These are phyloP conservation scores for Taxawa tesnikishii DNA, from an alignment of 2,329 filamentous ascomycete species.

Conservation along the genomic window DNA sequence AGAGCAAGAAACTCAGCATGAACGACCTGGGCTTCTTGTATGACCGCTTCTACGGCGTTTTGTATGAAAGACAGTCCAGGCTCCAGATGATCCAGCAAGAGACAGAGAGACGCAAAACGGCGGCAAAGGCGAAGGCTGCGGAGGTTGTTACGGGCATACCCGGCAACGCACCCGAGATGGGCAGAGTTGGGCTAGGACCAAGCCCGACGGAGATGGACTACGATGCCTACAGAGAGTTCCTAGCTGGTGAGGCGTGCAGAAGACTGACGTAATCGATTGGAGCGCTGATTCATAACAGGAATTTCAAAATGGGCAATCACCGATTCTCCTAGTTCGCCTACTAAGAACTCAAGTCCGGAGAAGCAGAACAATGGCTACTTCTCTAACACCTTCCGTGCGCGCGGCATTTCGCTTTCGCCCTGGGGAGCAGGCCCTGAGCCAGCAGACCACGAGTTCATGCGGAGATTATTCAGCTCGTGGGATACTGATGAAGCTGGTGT, in stretches of 20 bases:
- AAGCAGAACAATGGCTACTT: conserved; percentile 48
- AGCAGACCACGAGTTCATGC: conserved; percentile 90
- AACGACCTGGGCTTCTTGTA: conserved; percentile 86
- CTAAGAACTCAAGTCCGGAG: conserved; percentile 33
- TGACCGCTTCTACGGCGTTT: conserved; percentile 80
- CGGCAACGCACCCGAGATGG: conserved; percentile 55
- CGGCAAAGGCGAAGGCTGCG: conserved; percentile 42
- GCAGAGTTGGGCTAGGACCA: conserved; percentile 74
- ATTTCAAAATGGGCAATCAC: conserved; percentile 89
- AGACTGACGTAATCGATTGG: background rate
- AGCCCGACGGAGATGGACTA: conserved; percentile 96
- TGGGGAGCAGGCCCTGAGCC: conserved; percentile 56
- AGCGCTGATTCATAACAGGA: conserved; percentile 26
- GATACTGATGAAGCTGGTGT: conserved; percentile 66
- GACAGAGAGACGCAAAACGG: conserved; percentile 52
- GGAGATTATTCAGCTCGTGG: conserved; percentile 78
- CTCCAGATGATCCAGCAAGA: conserved; percentile 56
- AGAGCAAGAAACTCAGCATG: conserved; percentile 78
- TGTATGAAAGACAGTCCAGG: conserved; percentile 86
- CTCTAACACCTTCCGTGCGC: conserved; percentile 26
- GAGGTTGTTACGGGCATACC: conserved; percentile 36
- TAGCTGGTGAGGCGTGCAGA: too few species aligned
- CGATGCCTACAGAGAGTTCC: conserved; percentile 85
- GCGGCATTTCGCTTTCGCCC: conserved; percentile 33
- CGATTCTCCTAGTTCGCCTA: conserved; percentile 58